Percentiles rank a stretch among this genome's conserved stretches.
phyloP scores from a whole-genome alignment of 306 rosid genomes.

The Malus orientalis region DNA sequence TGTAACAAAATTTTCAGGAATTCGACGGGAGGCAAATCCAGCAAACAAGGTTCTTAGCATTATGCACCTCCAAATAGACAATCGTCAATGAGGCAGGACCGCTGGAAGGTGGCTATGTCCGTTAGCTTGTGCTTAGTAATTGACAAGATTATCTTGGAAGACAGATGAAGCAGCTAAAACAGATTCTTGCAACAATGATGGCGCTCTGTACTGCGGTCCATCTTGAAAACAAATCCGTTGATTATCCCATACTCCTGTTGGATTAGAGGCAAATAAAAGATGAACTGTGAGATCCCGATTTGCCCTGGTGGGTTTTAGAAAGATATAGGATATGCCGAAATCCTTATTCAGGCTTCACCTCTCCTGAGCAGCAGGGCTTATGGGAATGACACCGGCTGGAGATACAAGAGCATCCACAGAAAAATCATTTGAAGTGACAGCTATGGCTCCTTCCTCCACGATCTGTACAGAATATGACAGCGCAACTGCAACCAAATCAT shows the following conservation, averaged over 20 bases:
- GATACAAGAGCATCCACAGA: conserved; percentile 72
- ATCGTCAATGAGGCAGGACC: not conserved
- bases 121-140: not conserved
- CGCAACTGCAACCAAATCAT: conserved; percentile 50
- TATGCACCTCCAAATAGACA: not conserved
- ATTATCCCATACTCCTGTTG: not conserved
- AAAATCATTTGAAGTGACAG: conserved; percentile 63
- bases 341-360: conserved; percentile 25
- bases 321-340: not conserved
- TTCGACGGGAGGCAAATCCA: not conserved
- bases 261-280: not conserved
- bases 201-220: not conserved
- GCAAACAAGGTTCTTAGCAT: not conserved
- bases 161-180: not conserved
- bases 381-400: conserved; percentile 68
- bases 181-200: not conserved
- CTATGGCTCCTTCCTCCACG: conserved; percentile 64
- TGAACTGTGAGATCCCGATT: not conserved
- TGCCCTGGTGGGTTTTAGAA: not conserved
- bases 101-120: not conserved
- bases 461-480: conserved; percentile 76
- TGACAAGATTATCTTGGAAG: not conserved
- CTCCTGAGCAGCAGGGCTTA: conserved; percentile 52
- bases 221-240: not conserved
- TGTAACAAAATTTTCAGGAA: not conserved